Percentiles rank a stretch among this genome's conserved stretches.
Conservation (phyloP, 495 filamentous ascomycete genomes). For the Penicillium flavigenum region DNA sequence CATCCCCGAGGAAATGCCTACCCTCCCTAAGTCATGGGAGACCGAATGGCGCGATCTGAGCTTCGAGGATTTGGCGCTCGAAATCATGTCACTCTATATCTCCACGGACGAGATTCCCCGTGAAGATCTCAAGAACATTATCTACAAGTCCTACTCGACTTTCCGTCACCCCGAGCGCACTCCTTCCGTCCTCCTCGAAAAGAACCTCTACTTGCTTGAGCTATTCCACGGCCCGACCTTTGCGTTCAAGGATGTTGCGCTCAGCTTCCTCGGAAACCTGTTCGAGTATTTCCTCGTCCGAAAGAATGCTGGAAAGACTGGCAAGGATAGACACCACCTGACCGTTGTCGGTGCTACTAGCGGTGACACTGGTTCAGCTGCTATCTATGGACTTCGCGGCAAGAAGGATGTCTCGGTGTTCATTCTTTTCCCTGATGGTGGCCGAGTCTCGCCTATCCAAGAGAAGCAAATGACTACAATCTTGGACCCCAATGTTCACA, state of each 20-base stretch:
- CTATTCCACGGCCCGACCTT: conserved; percentile 98
- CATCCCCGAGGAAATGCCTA: conserved; percentile 79
- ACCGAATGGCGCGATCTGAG: conserved; percentile 70
- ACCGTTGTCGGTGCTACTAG: conserved; percentile 90
- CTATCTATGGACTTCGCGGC: conserved; percentile 93
- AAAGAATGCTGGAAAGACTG: conserved; percentile 72
- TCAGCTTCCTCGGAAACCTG: conserved; percentile 90
- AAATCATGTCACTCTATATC: conserved; percentile 77
- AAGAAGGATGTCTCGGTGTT: conserved; percentile 95
- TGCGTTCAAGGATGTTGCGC: conserved; percentile 82
- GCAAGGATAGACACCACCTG: conserved; percentile 73
- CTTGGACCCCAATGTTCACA: conserved; percentile 82
- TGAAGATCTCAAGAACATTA: conserved; percentile 75
- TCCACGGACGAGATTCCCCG: conserved; percentile 76
- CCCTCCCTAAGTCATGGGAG: conserved; percentile 13
- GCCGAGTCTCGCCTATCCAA: conserved; percentile 72
- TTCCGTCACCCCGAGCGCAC: conserved; percentile 63
- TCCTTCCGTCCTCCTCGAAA: conserved; percentile 67
- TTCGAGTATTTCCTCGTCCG: conserved; percentile 94
- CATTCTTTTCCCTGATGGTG: conserved; percentile 83
- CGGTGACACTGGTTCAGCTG: conserved; percentile 92
- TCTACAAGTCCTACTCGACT: conserved; percentile 76
- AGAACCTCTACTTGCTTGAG: conserved; percentile 80
- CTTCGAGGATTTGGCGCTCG: conserved; percentile 70
- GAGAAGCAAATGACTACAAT: conserved; percentile 95